Percentiles rank a stretch among this genome's conserved stretches.
Evolutionary conservation across 768 basidiomycete genomes (phyloP).

Genomic region (Hericium erinaceus): DNA sequence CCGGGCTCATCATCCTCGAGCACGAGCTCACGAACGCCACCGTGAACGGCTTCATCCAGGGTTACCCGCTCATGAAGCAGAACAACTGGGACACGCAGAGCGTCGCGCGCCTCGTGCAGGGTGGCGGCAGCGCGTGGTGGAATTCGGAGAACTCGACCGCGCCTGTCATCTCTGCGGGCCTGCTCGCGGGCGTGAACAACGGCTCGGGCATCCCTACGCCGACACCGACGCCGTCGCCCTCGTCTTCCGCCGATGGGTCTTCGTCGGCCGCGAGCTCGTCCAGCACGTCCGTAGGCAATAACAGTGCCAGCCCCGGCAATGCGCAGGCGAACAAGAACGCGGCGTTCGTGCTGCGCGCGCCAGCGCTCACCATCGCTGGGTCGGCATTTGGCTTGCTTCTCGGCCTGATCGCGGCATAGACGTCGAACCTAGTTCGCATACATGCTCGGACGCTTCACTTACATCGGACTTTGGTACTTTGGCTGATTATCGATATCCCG

Average conservation of each 20-base stretch:
- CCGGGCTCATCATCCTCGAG: slow-evolving; percentile 77
- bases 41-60: slow-evolving; percentile 57
- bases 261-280: background rate
- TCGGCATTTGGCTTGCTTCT: background rate
- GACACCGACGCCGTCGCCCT: background rate
- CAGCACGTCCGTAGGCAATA: background rate
- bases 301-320: background rate
- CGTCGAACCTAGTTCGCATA: background rate
- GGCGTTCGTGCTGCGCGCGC: background rate
- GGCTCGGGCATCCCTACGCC: background rate
- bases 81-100: slow-evolving; percentile 68
- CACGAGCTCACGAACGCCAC: slow-evolving; percentile 64
- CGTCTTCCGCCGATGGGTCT: background rate
- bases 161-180: background rate
- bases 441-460: background rate
- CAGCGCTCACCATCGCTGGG: background rate
- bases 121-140: slow-evolving; percentile 10
- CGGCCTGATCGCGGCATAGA: background rate
- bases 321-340: background rate
- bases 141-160: background rate
- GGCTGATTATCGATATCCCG: background rate
- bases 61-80: slow-evolving; percentile 50
- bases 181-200: background rate
- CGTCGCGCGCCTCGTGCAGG: slow-evolving; percentile 29
- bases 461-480: background rate